Evolutionary conservation across 2,329 filamentous ascomycete genomes (phyloP).

Genomic region (Apiospora phragmitis): DNA sequence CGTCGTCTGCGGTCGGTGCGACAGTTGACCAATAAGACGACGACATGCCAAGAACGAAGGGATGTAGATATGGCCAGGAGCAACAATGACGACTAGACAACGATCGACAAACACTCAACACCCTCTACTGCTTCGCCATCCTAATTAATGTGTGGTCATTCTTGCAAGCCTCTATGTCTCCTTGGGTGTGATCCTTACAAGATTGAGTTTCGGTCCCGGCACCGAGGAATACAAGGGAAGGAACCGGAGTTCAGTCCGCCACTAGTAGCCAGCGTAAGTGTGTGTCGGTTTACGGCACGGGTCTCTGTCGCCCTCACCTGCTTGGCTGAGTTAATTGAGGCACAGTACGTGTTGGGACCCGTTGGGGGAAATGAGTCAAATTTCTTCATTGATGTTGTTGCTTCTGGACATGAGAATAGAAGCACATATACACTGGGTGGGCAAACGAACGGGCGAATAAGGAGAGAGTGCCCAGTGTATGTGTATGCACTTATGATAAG

Average conservation of each 20-base stretch:
- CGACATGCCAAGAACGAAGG: no score
- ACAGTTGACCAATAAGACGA: background rate
- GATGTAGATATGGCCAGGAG: background rate
- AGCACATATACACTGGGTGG: background rate
- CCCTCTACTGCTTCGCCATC: no score
- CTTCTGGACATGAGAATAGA: background rate
- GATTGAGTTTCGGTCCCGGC: background rate
- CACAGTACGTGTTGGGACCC: background rate
- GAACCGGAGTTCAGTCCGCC: background rate
- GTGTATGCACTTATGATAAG: background rate
- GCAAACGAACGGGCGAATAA: background rate
- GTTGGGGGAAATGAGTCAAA: background rate
- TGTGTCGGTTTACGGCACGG: background rate
- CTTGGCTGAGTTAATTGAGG: background rate
- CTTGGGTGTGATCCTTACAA: background rate
- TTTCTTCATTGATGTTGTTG: background rate
- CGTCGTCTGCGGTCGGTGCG: background rate
- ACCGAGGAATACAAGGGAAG: background rate
- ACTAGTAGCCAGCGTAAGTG: background rate
- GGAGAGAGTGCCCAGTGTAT: background rate
- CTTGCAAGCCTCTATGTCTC: background rate
- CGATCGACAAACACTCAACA: background rate
- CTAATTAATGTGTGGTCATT: background rate
- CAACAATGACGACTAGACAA: background rate
- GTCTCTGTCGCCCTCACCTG: background rate